Evolutionary conservation across 2,329 filamentous ascomycete species (phyloP).

Genomic region (Aureobasidium namibiae): DNA sequence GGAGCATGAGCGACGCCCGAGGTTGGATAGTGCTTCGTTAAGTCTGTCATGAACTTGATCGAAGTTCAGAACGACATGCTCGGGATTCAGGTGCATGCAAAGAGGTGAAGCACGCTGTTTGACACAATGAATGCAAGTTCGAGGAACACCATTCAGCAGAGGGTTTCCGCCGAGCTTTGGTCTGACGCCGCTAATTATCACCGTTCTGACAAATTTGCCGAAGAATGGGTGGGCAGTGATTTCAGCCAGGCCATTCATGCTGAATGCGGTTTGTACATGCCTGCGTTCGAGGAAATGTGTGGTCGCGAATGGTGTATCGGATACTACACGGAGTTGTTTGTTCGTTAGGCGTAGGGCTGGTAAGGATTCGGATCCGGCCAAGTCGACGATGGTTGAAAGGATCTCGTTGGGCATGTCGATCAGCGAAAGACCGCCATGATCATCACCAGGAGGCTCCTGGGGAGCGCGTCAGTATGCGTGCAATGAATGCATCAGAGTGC

Average conservation of each 20-base stretch:
- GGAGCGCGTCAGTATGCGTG: not conserved
- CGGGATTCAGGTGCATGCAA: not conserved
- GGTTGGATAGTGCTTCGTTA: not conserved
- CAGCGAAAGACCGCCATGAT: not conserved
- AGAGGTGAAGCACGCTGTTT: no score
- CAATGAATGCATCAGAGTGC: no score
- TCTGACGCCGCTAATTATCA: not conserved
- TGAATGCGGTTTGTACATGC: not conserved
- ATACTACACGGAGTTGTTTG: not conserved
- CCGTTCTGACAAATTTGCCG: not conserved
- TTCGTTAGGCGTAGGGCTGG: not conserved
- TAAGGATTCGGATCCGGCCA: not conserved
- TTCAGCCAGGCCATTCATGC: not conserved
- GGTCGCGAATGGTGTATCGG: not conserved
- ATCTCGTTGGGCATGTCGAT: not conserved
- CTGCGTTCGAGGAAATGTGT: not conserved
- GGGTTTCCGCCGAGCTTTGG: not conserved
- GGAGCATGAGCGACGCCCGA: not conserved
- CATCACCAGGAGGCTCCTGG: not conserved
- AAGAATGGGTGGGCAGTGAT: conserved; percentile 6
- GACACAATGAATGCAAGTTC: not conserved
- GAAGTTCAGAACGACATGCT: not conserved
- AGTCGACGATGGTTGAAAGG: not conserved
- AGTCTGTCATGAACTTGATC: not conserved
- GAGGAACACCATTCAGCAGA: no score